phyloP scores from a whole-genome alignment of 1,139 yeast species.

The Pneumocystis murina region DNA sequence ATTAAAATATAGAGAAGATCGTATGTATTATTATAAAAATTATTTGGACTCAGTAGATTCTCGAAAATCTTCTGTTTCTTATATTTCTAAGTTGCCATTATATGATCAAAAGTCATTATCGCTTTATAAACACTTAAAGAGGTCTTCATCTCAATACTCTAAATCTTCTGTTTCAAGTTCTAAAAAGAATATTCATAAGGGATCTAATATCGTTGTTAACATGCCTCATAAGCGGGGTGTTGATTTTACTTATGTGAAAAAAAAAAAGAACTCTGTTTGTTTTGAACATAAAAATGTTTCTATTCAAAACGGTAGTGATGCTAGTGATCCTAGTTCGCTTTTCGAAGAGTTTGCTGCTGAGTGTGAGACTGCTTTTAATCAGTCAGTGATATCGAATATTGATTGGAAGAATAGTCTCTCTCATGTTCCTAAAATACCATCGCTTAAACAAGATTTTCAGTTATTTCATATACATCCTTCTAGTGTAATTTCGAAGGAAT shows the following conservation, averaged over 20 bases:
- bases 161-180: constrained; percentile 4
- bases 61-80: constrained; percentile 6
- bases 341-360: constrained; percentile 10
- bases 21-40: constrained; percentile 23
- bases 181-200: neutral
- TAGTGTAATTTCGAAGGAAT: neutral
- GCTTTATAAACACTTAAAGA: constrained; percentile 5
- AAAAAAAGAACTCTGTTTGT: neutral
- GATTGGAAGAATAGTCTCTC: neutral
- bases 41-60: constrained; percentile 4
- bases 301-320: neutral
- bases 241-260: neutral
- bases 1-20: constrained; percentile 72
- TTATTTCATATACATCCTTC: constrained; percentile 1
- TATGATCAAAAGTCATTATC: constrained; percentile 7
- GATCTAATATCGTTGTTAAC: neutral
- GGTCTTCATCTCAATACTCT: constrained; percentile 3
- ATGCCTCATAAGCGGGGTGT: neutral
- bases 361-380: constrained; percentile 9
- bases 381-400: neutral
- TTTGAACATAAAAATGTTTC: neutral
- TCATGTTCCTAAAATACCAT: neutral
- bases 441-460: constrained; percentile 1
- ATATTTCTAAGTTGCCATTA: neutral
- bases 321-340: neutral